Evolutionary conservation across 208 protist species (phyloP).

Genomic region (Leishmania lainsoni): DNA sequence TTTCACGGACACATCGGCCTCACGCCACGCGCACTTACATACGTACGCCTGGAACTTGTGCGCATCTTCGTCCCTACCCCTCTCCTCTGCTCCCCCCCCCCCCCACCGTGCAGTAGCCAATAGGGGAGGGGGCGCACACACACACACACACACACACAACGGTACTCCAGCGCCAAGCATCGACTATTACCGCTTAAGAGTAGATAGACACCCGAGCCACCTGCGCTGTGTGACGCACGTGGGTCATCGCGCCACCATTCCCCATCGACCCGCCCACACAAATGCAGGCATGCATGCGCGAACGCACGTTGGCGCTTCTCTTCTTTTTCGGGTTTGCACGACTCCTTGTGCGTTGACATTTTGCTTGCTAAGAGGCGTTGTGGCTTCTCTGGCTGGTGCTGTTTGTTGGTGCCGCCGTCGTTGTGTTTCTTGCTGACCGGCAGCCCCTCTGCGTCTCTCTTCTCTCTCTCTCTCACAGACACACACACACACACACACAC

Average conservation of each 20-base stretch:
- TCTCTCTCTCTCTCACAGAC: background rate
- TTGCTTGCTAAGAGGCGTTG: background rate
- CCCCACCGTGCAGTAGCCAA: too few species aligned
- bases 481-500: too few species aligned
- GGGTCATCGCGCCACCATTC: background rate
- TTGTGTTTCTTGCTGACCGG: constrained; percentile 6
- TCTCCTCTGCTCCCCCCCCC: background rate
- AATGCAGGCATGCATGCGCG: background rate
- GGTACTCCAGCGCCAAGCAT: background rate
- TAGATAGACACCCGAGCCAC: background rate
- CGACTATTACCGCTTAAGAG: background rate
- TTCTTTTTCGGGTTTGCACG: background rate
- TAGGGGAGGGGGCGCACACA: background rate
- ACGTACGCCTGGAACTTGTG: background rate
- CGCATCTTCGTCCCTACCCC: background rate
- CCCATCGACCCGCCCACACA: background rate
- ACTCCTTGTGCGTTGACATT: background rate
- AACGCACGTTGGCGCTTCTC: background rate
- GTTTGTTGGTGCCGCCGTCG: background rate
- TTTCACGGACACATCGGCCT: background rate
- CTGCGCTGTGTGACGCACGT: background rate
- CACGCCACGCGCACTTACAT: background rate
- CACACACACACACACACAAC: background rate
- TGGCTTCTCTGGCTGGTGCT: background rate
- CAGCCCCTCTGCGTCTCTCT: background rate